These are phyloP conservation scores for Camelina neglecta DNA, from an alignment of 345 rosid genomes.

Conservation along the genomic window DNA sequence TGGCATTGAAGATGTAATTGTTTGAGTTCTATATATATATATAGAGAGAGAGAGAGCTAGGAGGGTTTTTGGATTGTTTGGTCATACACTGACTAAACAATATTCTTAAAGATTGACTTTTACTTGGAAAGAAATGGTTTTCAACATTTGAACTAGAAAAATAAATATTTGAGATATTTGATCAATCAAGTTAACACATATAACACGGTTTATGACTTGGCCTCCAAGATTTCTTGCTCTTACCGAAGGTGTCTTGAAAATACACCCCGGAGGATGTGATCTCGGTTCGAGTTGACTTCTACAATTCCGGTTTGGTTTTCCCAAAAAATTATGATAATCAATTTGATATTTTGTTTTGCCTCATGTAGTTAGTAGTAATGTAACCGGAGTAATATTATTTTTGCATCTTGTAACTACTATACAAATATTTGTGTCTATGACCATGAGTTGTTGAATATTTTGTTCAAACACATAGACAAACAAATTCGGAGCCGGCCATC, in stretches of 20 bases:
- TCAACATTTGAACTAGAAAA: constrained; percentile 13
- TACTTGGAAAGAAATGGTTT: neutral
- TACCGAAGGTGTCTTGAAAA: neutral
- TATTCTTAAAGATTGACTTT: constrained; percentile 21
- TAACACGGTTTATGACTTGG: constrained; percentile 30
- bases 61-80: neutral
- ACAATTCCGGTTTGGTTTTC: neutral
- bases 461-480: too few relatives aligned
- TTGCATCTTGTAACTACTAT: too few relatives aligned
- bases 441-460: too few relatives aligned
- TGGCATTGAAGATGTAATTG: neutral
- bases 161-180: constrained; percentile 17
- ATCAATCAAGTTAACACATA: constrained; percentile 22
- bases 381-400: too few relatives aligned
- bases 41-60: too few relatives aligned
- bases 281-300: neutral
- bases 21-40: constrained; percentile 20
- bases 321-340: neutral
- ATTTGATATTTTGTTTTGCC: neutral
- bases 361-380: too few relatives aligned
- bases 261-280: neutral
- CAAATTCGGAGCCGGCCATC: too few relatives aligned
- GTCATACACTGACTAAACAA: neutral
- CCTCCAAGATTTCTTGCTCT: neutral
- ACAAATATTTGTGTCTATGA: too few relatives aligned